A percentile compares a stretch with the other conserved stretches of the same genome.
Evolutionary conservation across 129 eudicot species (phyloP).

Genomic region (Pseudognaphalium luteoalbum): DNA sequence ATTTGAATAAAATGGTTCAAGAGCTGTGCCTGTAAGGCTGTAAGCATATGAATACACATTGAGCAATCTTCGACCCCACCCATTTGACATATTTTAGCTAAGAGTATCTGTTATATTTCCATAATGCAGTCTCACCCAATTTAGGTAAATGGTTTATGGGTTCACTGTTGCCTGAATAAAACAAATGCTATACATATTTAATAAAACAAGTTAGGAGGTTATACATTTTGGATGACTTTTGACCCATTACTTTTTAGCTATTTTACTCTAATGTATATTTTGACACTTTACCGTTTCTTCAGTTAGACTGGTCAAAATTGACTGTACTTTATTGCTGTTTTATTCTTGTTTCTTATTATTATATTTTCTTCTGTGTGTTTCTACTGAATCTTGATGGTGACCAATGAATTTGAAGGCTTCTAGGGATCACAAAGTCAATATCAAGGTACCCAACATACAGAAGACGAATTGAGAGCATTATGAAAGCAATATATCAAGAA

Average conservation of each 20-base stretch:
- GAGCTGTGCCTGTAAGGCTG: not conserved
- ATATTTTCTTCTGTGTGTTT: not conserved
- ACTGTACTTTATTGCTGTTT: not conserved
- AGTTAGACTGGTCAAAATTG: not conserved
- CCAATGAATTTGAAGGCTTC: constrained; percentile 49
- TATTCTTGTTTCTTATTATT: not conserved
- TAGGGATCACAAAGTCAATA: constrained; percentile 78
- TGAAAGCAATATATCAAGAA: constrained; percentile 53
- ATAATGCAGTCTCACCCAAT: not conserved
- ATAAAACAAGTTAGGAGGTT: not conserved
- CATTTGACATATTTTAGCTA: not conserved
- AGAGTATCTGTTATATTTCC: not conserved
- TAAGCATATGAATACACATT: constrained; percentile 3
- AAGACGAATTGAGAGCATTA: constrained; percentile 62
- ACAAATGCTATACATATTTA: not conserved
- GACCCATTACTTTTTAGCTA: not conserved
- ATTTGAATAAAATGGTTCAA: not conserved
- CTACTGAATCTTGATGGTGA: constrained; percentile 10
- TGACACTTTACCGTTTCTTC: not conserved
- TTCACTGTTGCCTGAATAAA: not conserved
- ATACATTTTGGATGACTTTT: not conserved
- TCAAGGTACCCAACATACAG: constrained; percentile 85
- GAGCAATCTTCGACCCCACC: not conserved
- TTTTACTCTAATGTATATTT: not conserved
- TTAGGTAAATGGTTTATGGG: not conserved